Base-by-base conservation (phyloP, 2,329 filamentous ascomycete species). In the Nannizziopsis barbatae region DNA sequence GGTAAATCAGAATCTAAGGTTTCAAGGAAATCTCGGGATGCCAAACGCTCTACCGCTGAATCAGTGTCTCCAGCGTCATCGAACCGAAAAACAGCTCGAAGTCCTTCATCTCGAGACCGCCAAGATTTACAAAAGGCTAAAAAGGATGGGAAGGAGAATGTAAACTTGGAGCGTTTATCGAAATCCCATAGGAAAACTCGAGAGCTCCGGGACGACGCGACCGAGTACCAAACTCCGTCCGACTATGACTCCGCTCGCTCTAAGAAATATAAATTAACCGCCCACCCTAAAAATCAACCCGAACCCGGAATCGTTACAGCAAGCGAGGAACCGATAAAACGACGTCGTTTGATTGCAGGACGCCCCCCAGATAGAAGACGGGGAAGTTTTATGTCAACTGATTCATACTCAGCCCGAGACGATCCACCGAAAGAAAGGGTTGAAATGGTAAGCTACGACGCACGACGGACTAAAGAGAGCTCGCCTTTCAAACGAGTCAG, bases 291-390 rank as follows among this genome's bases (percentile, higher is more conserved):
- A 17, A 57, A 56, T 30, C 62, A 62, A 10, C 2, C 11, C 17
- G 44, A 46, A 8, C 4, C 35, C 14, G 63, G 60, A n/a, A 64
- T 68, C 38, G 57, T 58, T 11, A 57, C 52, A 42, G 50, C 48
- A 18, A 56, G 55, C 3, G 66, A 69, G 33, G 67, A 70, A 27
- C 57, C 57, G 4, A 57, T 61, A 37, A 66, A 66, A 52, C 59
- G 64, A 44, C 58, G 68, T 45, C 64, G 67, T 18, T 55, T 69
- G 36, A 67, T 69, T 44, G 60, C 68, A 15, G 68, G 68, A 45
- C 59, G 65, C 15, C 66, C 66, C 22, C 66, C 65, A 1, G 63
- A 68, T 48, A 49, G 46, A 36, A 58, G 57, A 49, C 51, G 61
- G 37, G 60, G 62, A 8, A 69, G 67, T 47, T 47, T 68, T 6